Percentiles rank a stretch among this genome's conserved stretches.
Conservation (phyloP, 352 stramenopile genomes). For the Phytopythium boreale region DNA sequence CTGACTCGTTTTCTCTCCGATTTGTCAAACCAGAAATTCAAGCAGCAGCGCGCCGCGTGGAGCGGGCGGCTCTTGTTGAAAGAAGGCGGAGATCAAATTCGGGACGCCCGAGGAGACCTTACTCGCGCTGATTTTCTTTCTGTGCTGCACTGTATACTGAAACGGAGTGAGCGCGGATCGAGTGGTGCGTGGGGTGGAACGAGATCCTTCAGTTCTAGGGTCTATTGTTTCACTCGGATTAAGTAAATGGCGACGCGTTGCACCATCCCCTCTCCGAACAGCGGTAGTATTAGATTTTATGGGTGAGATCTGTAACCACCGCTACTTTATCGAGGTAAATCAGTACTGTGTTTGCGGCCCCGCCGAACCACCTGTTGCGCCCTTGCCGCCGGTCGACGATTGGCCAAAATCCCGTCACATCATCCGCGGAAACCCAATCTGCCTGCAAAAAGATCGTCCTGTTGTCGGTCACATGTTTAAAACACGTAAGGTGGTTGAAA, state of each 20-base stretch:
- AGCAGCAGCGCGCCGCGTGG: background rate
- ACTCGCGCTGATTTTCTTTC: constrained; percentile 6
- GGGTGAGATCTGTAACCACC: constrained; percentile 24
- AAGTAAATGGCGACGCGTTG: background rate
- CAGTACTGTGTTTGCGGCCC: constrained; percentile 14
- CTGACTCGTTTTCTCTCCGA: background rate
- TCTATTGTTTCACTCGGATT: background rate
- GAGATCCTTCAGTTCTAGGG: constrained; percentile 6
- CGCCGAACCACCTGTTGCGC: background rate
- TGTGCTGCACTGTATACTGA: background rate
- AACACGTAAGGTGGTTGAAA: background rate
- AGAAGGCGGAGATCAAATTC: background rate
- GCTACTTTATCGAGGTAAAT: constrained; percentile 13
- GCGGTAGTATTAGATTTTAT: constrained; percentile 16
- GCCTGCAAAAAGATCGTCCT: constrained; percentile 2
- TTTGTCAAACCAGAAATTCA: constrained; percentile 8
- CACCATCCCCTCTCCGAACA: background rate
- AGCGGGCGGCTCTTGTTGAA: background rate
- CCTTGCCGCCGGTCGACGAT: background rate
- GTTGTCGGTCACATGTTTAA: background rate
- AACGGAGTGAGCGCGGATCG: background rate
- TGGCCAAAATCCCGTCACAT: constrained; percentile 14
- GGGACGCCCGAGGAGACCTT: background rate
- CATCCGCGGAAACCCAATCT: constrained; percentile 18
- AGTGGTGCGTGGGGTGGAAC: constrained; percentile 1